Evolutionary conservation across 352 stramenopile species (phyloP).

Genomic region (Phytophthora palmivora): DNA sequence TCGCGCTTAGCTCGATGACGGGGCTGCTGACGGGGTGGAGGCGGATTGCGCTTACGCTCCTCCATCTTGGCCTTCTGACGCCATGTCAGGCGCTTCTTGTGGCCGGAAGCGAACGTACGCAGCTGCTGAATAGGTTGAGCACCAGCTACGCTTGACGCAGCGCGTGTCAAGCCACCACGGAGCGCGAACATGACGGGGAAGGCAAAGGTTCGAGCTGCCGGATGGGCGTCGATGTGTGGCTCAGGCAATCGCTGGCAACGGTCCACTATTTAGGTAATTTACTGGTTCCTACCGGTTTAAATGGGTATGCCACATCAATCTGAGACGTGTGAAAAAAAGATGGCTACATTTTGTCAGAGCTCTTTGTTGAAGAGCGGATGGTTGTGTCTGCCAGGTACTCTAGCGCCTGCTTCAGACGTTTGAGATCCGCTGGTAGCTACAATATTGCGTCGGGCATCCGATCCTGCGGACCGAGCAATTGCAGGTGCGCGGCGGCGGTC

Average conservation of each 20-base stretch:
- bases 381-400: slow-evolving; percentile 64
- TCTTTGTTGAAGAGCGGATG: slow-evolving; percentile 83
- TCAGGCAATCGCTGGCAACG: slow-evolving; percentile 20
- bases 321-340: slow-evolving; percentile 15
- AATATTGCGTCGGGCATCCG: slow-evolving; percentile 77
- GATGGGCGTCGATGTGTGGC: slow-evolving; percentile 26
- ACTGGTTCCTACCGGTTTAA: slow-evolving; percentile 9
- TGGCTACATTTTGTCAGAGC: slow-evolving; percentile 28
- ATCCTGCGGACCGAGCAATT: slow-evolving; percentile 46
- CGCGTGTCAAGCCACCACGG: slow-evolving; percentile 43
- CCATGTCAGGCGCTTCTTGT: slow-evolving; percentile 66
- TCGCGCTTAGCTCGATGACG: slow-evolving; percentile 56
- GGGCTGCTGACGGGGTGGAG: slow-evolving; percentile 49
- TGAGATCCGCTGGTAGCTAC: slow-evolving; percentile 44
- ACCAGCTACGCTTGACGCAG: slow-evolving; percentile 8
- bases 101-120: slow-evolving; percentile 57
- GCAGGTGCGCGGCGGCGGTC: slow-evolving; percentile 52
- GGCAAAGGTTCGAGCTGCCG: background rate
- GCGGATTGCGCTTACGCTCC: slow-evolving; percentile 50
- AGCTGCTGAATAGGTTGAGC: slow-evolving; percentile 29
- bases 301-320: background rate
- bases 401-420: slow-evolving; percentile 61
- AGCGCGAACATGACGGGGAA: slow-evolving; percentile 52
- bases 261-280: background rate
- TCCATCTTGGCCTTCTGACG: slow-evolving; percentile 72